Evolutionary conservation across 768 basidiomycete species (phyloP).

Genomic region (Pleurotus sapidus): DNA sequence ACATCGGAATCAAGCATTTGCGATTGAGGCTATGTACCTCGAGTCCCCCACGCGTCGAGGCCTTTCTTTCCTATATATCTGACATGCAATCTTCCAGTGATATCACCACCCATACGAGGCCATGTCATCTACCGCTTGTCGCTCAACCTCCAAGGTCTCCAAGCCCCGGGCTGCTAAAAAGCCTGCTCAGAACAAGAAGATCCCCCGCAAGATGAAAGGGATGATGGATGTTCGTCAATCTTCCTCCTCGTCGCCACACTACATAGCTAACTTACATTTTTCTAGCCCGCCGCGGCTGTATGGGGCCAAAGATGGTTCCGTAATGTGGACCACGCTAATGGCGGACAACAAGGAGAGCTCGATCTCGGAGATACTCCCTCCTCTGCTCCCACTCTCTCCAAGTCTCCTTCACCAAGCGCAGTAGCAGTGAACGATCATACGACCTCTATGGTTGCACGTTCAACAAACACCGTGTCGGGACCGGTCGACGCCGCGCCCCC

Average conservation of each 20-base stretch:
- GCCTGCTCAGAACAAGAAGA: constrained; percentile 1
- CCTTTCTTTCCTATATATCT: neutral
- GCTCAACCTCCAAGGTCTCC: neutral
- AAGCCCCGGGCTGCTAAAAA: neutral
- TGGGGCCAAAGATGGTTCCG: constrained; percentile 7
- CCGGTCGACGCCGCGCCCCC: neutral
- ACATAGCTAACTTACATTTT: neutral
- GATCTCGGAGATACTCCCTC: neutral
- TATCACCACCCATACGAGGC: neutral
- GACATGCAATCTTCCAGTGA: neutral
- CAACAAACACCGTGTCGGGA: neutral
- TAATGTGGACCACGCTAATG: neutral
- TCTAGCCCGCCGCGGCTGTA: neutral
- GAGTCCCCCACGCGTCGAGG: neutral
- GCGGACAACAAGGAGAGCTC: neutral
- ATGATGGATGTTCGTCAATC: neutral
- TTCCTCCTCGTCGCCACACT: neutral
- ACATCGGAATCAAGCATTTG: constrained; percentile 7
- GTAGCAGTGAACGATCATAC: neutral
- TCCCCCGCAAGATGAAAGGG: neutral
- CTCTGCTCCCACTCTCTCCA: neutral
- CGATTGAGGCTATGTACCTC: constrained; percentile 9
- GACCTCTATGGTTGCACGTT: neutral
- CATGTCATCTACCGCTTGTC: too few species aligned
- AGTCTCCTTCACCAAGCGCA: neutral